A percentile compares a stretch with the other conserved stretches of the same genome.
Conservation (phyloP, 345 rosid genomes). For the rapeseed (Brassica napus) region DNA sequence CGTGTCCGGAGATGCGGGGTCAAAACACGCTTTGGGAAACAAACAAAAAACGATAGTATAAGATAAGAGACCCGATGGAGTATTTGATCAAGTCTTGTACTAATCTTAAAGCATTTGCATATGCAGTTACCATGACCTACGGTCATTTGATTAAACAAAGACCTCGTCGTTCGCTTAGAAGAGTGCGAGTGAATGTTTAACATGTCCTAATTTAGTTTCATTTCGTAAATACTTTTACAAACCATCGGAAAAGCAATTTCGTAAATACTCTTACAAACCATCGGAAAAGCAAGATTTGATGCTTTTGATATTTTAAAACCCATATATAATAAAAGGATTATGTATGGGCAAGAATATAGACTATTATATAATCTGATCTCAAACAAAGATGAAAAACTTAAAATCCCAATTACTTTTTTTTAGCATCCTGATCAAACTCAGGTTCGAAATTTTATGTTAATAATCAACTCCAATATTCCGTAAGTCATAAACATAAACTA, state of each 20-base stretch:
- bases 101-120: not conserved
- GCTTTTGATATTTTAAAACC: not conserved
- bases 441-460: no score
- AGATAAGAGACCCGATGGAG: slow-evolving; percentile 3
- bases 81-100: not conserved
- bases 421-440: no score
- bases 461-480: no score
- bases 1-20: not conserved
- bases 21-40: not conserved
- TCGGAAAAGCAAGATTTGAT: not conserved
- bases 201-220: not conserved
- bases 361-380: no score
- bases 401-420: no score
- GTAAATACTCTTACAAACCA: not conserved
- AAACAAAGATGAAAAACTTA: no score
- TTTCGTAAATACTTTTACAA: not conserved
- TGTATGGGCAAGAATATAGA: no score
- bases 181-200: not conserved
- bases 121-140: not conserved
- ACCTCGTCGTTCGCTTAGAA: not conserved
- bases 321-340: no score
- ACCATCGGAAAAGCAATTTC: not conserved
- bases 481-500: not conserved
- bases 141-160: not conserved
- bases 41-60: not conserved